phyloP scores from a whole-genome alignment of 805 yeast genomes.

The Nakazawaea laoshanensis region DNA sequence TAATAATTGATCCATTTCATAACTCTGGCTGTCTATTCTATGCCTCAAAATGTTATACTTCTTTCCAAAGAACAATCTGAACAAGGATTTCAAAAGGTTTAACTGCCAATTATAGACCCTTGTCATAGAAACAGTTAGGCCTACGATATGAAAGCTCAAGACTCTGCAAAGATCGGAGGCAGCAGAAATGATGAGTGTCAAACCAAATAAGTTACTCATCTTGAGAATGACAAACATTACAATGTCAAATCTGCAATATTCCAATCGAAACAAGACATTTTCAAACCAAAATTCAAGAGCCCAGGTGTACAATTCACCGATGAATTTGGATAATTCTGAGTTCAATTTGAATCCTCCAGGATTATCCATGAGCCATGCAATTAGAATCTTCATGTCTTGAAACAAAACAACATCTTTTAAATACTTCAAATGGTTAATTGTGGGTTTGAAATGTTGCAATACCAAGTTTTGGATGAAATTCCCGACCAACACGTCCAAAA shows the following conservation, averaged over 20 bases:
- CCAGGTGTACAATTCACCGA: constrained; percentile 86
- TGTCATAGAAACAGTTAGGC: constrained; percentile 74
- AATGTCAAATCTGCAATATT: constrained; percentile 11
- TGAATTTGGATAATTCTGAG: constrained; percentile 72
- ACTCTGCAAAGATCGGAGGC: constrained; percentile 56
- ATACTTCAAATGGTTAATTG: constrained; percentile 15
- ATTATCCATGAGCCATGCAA: constrained; percentile 73
- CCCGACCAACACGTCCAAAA: constrained; percentile 79
- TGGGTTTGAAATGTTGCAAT: constrained; percentile 23
- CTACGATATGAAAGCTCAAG: constrained; percentile 60
- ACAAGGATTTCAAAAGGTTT: constrained; percentile 58
- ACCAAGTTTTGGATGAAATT: constrained; percentile 43
- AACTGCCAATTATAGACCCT: constrained; percentile 73
- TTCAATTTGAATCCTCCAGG: constrained; percentile 95
- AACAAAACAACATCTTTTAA: constrained; percentile 26
- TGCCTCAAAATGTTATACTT: constrained; percentile 77
- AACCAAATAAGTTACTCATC: constrained; percentile 34
- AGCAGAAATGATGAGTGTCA: constrained; percentile 61
- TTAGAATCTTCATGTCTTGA: constrained; percentile 30
- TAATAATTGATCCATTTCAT: constrained; percentile 78
- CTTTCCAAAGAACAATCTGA: constrained; percentile 82
- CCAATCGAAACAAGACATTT: constrained; percentile 12
- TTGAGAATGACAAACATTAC: background rate
- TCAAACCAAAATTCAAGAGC: constrained; percentile 60
- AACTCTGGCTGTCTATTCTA: constrained; percentile 79